Evolutionary conservation across 352 stramenopile species (phyloP).

Genomic region (Globisporangium alternatum): DNA sequence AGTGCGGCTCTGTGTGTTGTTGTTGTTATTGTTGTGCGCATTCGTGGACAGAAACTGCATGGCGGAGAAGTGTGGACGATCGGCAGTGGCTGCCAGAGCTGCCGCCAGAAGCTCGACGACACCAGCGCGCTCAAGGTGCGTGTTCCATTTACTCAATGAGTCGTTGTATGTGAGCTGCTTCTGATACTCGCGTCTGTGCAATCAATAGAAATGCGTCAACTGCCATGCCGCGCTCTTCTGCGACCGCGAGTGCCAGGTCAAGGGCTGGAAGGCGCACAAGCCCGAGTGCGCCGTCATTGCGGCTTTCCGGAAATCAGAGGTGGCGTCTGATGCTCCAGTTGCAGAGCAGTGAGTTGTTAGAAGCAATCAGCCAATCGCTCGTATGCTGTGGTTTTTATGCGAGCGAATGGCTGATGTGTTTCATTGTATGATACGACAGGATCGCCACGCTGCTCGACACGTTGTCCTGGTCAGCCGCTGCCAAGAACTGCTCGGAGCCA

Average conservation of each 20-base stretch:
- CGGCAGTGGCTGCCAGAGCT: conserved; percentile 53
- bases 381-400: background rate
- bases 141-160: background rate
- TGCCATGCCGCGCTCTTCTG: conserved; percentile 70
- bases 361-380: background rate
- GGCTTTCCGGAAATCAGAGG: conserved; percentile 36
- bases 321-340: background rate
- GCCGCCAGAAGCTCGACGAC: conserved; percentile 45
- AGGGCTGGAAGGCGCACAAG: conserved; percentile 59
- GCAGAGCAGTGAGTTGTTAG: conserved; percentile 5
- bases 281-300: conserved; percentile 55
- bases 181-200: background rate
- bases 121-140: conserved; percentile 44
- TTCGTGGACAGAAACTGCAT: conserved; percentile 40
- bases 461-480: conserved; percentile 31
- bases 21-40: background rate
- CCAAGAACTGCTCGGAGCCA: conserved; percentile 35
- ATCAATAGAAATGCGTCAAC: conserved; percentile 45
- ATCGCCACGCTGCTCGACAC: conserved; percentile 33
- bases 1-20: background rate
- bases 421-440: conserved; percentile 16
- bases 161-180: background rate
- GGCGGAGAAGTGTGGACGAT: conserved; percentile 76
- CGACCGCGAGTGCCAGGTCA: conserved; percentile 54
- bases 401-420: background rate